These are phyloP conservation scores for Phoenix roebelenii DNA, from an alignment of 176 grass and related monocot species.

Conservation along the genomic window DNA sequence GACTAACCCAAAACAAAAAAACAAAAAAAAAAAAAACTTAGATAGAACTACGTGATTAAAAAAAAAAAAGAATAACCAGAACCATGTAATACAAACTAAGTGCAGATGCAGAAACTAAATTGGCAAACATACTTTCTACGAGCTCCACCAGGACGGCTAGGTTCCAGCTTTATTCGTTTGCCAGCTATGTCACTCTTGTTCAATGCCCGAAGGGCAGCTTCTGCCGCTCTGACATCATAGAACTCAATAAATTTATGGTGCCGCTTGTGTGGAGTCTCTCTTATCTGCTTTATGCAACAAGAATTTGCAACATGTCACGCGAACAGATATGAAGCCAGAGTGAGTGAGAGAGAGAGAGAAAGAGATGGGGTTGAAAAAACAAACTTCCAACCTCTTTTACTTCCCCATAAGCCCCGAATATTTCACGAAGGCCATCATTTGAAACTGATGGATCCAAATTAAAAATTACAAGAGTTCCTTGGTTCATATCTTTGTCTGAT, in stretches of 20 bases:
- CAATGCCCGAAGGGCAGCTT: slow-evolving; percentile 75
- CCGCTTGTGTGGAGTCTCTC: slow-evolving; percentile 92
- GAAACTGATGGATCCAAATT: slow-evolving; percentile 88
- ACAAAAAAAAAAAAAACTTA: too few relatives aligned
- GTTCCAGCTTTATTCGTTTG: slow-evolving; percentile 88
- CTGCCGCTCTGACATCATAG: slow-evolving; percentile 89
- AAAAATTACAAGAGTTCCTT: slow-evolving; percentile 92
- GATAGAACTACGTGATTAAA: too few relatives aligned
- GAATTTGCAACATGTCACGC: too few relatives aligned
- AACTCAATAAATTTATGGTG: slow-evolving; percentile 98
- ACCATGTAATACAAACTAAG: background rate
- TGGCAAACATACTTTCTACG: slow-evolving; percentile 62
- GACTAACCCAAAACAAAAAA: too few relatives aligned
- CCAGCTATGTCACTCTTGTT: slow-evolving; percentile 96
- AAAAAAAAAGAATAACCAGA: too few relatives aligned
- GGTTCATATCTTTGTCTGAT: slow-evolving; percentile 97
- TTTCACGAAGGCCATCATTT: slow-evolving; percentile 70
- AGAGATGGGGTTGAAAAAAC: background rate
- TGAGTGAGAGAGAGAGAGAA: too few relatives aligned
- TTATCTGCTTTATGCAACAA: slow-evolving; percentile 42
- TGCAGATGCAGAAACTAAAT: slow-evolving; percentile 8
- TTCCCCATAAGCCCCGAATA: slow-evolving; percentile 83
- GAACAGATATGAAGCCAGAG: too few relatives aligned
- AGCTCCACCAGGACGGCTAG: slow-evolving; percentile 79
- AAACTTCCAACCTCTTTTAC: slow-evolving; percentile 66